These are phyloP conservation scores for Geotrichum candidum DNA, from an alignment of 1,139 yeast genomes.

Conservation along the genomic window DNA sequence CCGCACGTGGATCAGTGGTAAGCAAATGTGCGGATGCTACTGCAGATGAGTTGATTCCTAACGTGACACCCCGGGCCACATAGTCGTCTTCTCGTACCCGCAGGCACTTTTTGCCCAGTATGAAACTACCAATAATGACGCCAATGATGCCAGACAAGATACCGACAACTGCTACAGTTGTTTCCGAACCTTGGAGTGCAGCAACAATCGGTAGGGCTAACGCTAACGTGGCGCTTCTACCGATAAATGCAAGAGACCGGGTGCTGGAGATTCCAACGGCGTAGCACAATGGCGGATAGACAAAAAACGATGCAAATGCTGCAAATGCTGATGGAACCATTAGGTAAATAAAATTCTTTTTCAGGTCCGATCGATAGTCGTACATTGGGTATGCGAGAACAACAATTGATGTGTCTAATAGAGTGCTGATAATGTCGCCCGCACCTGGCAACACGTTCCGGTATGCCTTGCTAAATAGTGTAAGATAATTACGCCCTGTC, in stretches of 20 bases:
- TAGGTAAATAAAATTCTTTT: conserved; percentile 51
- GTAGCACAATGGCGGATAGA: conserved; percentile 63
- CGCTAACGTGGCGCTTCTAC: conserved; percentile 76
- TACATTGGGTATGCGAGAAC: conserved; percentile 73
- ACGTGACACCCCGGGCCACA: conserved; percentile 67
- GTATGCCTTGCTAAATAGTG: conserved; percentile 44
- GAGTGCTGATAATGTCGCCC: conserved; percentile 63
- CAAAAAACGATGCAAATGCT: conserved; percentile 54
- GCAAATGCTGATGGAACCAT: conserved; percentile 56
- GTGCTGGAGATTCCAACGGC: conserved; percentile 56
- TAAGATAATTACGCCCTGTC: conserved; percentile 62
- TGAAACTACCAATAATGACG: conserved; percentile 58
- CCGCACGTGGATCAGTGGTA: conserved; percentile 69
- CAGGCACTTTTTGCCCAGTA: conserved; percentile 38
- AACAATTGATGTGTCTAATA: conserved; percentile 73
- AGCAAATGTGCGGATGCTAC: conserved; percentile 73
- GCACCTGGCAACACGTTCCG: conserved; percentile 61
- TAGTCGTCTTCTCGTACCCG: conserved; percentile 58
- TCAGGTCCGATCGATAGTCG: conserved; percentile 60
- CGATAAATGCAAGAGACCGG: conserved; percentile 67
- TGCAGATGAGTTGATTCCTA: conserved; percentile 77
- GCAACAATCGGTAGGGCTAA: conserved; percentile 67
- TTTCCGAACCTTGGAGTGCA: conserved; percentile 60
- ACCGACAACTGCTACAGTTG: conserved; percentile 74
- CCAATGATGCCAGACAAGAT: conserved; percentile 74